Evolutionary conservation across 305 asterid species (phyloP).

Genomic region (Euphrasia arctica): DNA sequence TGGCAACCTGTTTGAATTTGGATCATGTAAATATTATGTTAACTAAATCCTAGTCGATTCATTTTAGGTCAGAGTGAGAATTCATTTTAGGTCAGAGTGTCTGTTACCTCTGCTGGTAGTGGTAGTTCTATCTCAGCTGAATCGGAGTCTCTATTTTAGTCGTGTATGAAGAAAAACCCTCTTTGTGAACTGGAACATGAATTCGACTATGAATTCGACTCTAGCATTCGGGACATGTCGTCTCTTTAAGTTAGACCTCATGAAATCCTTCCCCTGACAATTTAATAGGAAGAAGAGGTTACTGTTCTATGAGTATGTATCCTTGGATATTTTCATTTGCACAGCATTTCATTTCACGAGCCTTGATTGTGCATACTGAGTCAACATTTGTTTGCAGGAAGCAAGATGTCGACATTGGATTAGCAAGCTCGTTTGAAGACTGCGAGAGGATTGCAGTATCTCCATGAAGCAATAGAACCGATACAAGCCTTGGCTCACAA

Average conservation of each 20-base stretch:
- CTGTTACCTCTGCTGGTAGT: slow-evolving; percentile 46
- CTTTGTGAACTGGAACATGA: slow-evolving; percentile 43
- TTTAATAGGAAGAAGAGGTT: slow-evolving; percentile 55
- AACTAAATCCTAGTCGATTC: no score
- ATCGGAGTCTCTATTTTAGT: slow-evolving; percentile 51
- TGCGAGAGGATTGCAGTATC: slow-evolving; percentile 88
- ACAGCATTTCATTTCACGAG: slow-evolving; percentile 43
- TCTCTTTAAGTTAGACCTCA: slow-evolving; percentile 57
- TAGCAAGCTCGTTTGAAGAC: slow-evolving; percentile 73
- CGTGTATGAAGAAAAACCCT: slow-evolving; percentile 64
- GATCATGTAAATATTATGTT: no score
- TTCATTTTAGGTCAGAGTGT: no score
- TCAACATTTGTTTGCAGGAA: slow-evolving; percentile 43
- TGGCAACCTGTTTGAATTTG: no score
- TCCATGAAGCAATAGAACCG: slow-evolving; percentile 67
- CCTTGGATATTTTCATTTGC: slow-evolving; percentile 69
- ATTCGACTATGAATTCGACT: slow-evolving; percentile 35
- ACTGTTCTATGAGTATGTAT: slow-evolving; percentile 75
- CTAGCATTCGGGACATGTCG: slow-evolving; percentile 68
- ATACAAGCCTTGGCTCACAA: slow-evolving; percentile 46
- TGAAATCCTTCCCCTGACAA: slow-evolving; percentile 25
- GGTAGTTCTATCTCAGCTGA: slow-evolving; percentile 48
- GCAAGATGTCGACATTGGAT: slow-evolving; percentile 42
- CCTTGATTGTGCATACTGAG: slow-evolving; percentile 11
- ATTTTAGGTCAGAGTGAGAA: no score